Evolutionary conservation across 176 grass and related monocot species (phyloP).

Genomic region (Bolboschoenus planiculmis): DNA sequence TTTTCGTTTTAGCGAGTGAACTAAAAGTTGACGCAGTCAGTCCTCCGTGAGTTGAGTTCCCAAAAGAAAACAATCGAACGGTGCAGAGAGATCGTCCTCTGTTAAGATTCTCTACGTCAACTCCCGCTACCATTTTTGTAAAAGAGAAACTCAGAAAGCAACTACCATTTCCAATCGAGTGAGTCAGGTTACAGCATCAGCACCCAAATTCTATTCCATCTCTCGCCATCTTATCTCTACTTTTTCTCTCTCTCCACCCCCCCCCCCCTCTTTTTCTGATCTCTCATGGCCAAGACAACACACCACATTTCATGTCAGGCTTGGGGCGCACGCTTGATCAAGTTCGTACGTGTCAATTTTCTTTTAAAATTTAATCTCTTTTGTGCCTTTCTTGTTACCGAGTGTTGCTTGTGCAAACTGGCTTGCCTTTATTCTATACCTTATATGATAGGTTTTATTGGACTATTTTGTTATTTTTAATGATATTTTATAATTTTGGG

Average conservation of each 20-base stretch:
- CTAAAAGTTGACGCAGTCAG: neutral
- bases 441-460: neutral
- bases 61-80: neutral
- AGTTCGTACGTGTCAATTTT: constrained; percentile 12
- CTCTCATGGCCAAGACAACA: neutral
- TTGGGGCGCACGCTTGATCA: neutral
- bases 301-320: constrained; percentile 15
- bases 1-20: neutral
- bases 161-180: too few species aligned
- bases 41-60: neutral
- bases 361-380: neutral
- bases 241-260: neutral
- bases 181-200: neutral
- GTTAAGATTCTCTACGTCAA: neutral
- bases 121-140: neutral
- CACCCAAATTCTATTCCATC: constrained; percentile 22
- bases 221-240: constrained; percentile 29
- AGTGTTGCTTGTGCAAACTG: neutral
- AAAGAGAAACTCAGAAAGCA: neutral
- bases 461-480: neutral
- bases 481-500: neutral
- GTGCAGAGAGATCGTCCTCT: neutral
- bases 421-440: constrained; percentile 9
- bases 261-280: neutral
- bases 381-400: constrained; percentile 12